These are phyloP conservation scores for Stemphylium lycopersici DNA, from an alignment of 2,329 filamentous ascomycete genomes.

Conservation along the genomic window DNA sequence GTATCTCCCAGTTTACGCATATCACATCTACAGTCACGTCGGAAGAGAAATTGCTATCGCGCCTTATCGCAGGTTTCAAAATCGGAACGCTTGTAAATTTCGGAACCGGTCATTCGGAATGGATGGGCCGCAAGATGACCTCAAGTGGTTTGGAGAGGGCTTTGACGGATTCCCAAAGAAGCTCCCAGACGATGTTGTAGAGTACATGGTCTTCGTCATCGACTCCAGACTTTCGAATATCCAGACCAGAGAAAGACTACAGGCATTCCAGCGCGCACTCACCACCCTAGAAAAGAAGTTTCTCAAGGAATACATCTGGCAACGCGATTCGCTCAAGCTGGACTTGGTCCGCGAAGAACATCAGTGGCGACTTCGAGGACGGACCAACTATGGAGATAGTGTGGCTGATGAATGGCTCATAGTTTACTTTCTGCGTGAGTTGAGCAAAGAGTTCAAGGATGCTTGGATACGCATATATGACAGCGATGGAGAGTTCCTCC, in stretches of 20 bases:
- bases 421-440: conserved; percentile 83
- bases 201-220: conserved; percentile 80
- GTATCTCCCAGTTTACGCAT: neutral
- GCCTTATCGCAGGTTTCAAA: too few relatives aligned
- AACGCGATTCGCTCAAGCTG: conserved; percentile 80
- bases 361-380: conserved; percentile 70
- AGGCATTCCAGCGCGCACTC: conserved; percentile 72
- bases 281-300: conserved; percentile 66
- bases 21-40: too few relatives aligned
- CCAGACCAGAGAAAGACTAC: conserved; percentile 69
- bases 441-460: conserved; percentile 73
- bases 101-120: conserved; percentile 24
- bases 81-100: neutral
- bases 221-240: conserved; percentile 61
- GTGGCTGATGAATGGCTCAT: conserved; percentile 98
- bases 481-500: conserved; percentile 91
- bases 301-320: conserved; percentile 93
- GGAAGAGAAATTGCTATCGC: neutral
- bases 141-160: conserved; percentile 70
- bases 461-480: conserved; percentile 86
- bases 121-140: conserved; percentile 56
- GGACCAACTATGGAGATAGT: conserved; percentile 89
- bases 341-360: conserved; percentile 65
- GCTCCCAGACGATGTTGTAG: conserved; percentile 82
- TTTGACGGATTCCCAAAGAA: conserved; percentile 69